Evolutionary conservation across 495 filamentous ascomycete species (phyloP), one percentile per base, ranked within the genome.

Genomic region (Neurospora africana): DNA sequence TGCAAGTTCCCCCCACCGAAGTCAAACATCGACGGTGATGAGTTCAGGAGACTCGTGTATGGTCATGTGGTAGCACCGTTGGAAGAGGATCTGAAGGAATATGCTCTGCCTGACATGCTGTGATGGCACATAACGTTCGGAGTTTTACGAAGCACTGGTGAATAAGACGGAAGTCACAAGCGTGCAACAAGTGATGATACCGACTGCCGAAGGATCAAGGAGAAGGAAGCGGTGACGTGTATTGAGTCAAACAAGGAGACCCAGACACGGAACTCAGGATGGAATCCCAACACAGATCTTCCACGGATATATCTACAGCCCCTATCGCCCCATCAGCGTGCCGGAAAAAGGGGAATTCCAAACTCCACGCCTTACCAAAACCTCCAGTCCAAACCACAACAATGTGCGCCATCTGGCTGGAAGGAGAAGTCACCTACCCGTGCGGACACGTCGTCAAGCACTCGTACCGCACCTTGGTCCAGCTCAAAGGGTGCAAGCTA

Each of bases 251-350:
- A 21, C n/a, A 44, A 15, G 9, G 21, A 58, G 21, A 10, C 0
- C 10, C 10, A 2, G 47, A 15, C 5, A 2, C 10, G 10, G 4
- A 58, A 27, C 10, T 27, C 21, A 15, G 2, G 47, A 27, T 2
- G 2, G 5, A 2, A 5, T 1, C 0, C 4, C 0, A 21, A 7
- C 0, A 15, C 11, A 23, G 5, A 58, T 23, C 5, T 23, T 15
- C 47, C 10, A 4, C 47, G 0, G 47, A 15, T 58, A 58, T 58
- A 58, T 27, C 21, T 58, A 8, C 6, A 36, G 44, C 19, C 7
- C 0, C 17, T 3, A 43, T 6, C 17, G 0, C 7, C 0, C 17
- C 1, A 43, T 6, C 17, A 0, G 15, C 5, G 15, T 41, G 0
- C 5, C 5, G 41, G 1, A n/a, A 44, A 44, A 44, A 0, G 19